These are phyloP conservation scores for Casuarina cunninghamiana DNA, from an alignment of 306 rosid genomes.

Conservation along the genomic window DNA sequence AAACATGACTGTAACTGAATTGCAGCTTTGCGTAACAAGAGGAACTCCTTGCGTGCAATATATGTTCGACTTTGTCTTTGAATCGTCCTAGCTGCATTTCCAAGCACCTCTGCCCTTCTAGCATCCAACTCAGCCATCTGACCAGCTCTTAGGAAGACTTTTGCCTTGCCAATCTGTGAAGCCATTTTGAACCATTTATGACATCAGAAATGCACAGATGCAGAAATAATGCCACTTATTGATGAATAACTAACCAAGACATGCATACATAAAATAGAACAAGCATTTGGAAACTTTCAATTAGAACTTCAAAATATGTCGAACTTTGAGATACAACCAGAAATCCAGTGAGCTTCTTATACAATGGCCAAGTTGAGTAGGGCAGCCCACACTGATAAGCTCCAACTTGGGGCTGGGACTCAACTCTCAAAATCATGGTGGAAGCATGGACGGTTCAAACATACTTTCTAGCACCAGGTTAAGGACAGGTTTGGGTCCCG, in stretches of 20 bases:
- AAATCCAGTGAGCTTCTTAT: not conserved
- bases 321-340: not conserved
- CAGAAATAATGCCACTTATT: not conserved
- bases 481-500: not conserved
- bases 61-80: constrained; percentile 93
- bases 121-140: constrained; percentile 99
- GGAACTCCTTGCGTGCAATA: constrained; percentile 90
- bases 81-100: constrained; percentile 88
- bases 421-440: not conserved
- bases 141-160: constrained; percentile 94
- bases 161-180: constrained; percentile 92
- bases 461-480: not conserved
- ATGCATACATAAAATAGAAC: not conserved
- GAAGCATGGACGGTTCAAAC: not conserved
- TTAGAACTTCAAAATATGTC: not conserved
- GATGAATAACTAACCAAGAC: constrained; percentile 5
- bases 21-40: constrained; percentile 79
- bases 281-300: not conserved
- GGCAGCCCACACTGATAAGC: not conserved
- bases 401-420: not conserved
- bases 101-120: constrained; percentile 95
- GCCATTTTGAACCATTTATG: constrained; percentile 41
- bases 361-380: not conserved
- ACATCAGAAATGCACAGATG: constrained; percentile 19
- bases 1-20: constrained; percentile 77